Base-by-base conservation (phyloP, 306 rosid genomes). In the Herpetospermum pedunculosum region DNA sequence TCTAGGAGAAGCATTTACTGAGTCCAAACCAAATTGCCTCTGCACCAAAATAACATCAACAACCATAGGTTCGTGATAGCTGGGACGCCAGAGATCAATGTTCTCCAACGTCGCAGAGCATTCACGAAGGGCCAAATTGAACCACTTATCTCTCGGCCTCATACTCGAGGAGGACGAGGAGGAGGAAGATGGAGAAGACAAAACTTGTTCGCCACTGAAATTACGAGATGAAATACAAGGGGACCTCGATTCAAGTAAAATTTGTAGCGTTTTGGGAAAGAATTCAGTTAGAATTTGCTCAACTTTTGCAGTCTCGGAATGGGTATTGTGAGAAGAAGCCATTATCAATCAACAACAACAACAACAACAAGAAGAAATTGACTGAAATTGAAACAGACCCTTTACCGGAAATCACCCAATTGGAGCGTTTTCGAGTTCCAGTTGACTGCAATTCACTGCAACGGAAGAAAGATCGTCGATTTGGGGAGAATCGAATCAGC, bases 121-220 rank as follows among this genome's bases (percentile, higher is more conserved):
- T 73, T 89, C 94, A 71, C 90, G 79, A 4, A 89, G 82, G 0
- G 97, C 90, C 69, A 90, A 80, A 86, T 90, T 90, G 77, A 93
- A 93, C 97, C 97, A 89, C 78, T 87, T 90, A 73, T 93, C 96
- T 86, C 93, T 87, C 2, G 88, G 90, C 82, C 87, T 76, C 84
- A 89, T 90, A 47, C 96, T 87, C 0, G 96, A 88, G 0, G 97
- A 85, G 9, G 96, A 88, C 0, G 93, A 85, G 0, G 92, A 78
- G 6, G 97, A 87, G 0, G 97, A 89, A 2, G 90, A 91, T 0
- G 94, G 96, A 1, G 98, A 89, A 0, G 85, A 72, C 29, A 83
- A 30, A 58, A 72, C 79, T 79, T 82, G 92, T 47, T 88, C 88
- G 16, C 89, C 88, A 5, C 78, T 81, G 10, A 58, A 88, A 84